Evolutionary conservation across 2,329 filamentous ascomycete species (phyloP).

Genomic region (Phaeosphaeria sp.): DNA sequence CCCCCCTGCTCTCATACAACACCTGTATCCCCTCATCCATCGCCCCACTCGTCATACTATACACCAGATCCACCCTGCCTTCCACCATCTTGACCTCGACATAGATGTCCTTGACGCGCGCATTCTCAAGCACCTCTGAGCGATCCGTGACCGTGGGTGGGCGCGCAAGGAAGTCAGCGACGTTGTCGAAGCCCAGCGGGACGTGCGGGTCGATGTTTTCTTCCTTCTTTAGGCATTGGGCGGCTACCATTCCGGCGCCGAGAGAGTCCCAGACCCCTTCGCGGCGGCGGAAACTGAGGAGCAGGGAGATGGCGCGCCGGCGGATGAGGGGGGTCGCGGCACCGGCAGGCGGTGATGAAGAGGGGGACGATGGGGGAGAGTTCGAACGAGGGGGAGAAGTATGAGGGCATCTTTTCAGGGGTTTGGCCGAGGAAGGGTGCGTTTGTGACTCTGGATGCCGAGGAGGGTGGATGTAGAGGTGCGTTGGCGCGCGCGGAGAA

Average conservation of each 20-base stretch:
- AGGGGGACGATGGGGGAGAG: conserved; percentile 35
- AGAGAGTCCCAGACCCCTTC: conserved; percentile 38
- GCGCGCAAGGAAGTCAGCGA: background rate
- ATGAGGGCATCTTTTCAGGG: background rate
- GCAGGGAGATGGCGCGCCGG: conserved; percentile 30
- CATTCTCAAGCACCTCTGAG: background rate
- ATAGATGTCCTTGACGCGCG: background rate
- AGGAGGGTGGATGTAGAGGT: background rate
- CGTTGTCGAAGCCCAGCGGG: background rate
- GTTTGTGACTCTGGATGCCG: background rate
- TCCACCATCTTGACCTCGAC: background rate
- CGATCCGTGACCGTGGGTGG: background rate
- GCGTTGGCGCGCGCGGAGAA: background rate
- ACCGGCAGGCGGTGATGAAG: conserved; percentile 33
- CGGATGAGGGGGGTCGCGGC: conserved; percentile 34
- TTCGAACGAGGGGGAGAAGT: conserved; percentile 37
- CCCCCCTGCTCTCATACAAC: background rate
- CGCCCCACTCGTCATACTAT: conserved; percentile 2
- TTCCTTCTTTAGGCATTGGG: conserved; percentile 30
- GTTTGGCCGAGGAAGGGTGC: conserved; percentile 4
- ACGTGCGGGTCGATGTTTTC: conserved; percentile 8
- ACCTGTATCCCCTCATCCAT: background rate
- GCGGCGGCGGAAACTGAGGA: conserved; percentile 30
- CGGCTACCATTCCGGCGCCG: conserved; percentile 30
- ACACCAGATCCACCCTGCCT: conserved; percentile 1